Evolutionary conservation across 2,329 filamentous ascomycete species (phyloP).

Genomic region (Calycina marina): DNA sequence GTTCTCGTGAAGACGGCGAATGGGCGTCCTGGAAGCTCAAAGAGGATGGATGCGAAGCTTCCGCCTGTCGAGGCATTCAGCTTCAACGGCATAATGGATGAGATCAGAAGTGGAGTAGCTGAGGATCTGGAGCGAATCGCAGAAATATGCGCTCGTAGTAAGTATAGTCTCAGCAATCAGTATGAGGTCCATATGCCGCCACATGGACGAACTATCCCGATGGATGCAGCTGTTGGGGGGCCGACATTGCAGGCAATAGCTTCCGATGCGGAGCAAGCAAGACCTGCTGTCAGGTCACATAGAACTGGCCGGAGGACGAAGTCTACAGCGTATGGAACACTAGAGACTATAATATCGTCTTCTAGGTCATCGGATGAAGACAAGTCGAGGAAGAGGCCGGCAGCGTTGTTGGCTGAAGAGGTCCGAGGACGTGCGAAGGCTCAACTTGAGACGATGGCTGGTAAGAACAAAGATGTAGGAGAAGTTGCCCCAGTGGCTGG

Average conservation of each 20-base stretch:
- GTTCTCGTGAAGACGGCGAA: conserved; percentile 17
- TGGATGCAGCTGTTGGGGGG: conserved; percentile 25
- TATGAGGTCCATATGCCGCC: conserved; percentile 51
- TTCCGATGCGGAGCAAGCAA: conserved; percentile 37
- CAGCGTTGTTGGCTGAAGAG: conserved; percentile 38
- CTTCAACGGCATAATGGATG: conserved; percentile 49
- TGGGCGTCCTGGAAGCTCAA: conserved; percentile 11
- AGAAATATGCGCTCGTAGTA: conserved; percentile 50
- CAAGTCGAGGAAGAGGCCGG: conserved; percentile 39
- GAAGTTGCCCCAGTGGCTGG: conserved; percentile 4
- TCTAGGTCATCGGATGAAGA: conserved; percentile 51
- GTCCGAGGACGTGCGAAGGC: conserved; percentile 35
- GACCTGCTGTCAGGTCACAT: conserved; percentile 12
- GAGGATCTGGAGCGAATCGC: conserved; percentile 49
- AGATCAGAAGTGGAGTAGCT: conserved; percentile 34
- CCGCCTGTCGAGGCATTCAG: conserved; percentile 49
- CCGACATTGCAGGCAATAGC: conserved; percentile 42
- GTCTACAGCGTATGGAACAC: conserved; percentile 38
- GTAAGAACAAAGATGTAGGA: conserved; percentile 2
- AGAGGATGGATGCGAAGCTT: conserved; percentile 29
- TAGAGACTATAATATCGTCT: conserved; percentile 53
- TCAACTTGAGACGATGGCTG: conserved; percentile 6
- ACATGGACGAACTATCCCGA: conserved; percentile 36
- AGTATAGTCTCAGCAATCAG: conserved; percentile 51
- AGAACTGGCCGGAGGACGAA: conserved; percentile 17